Percentiles rank a stretch among this genome's conserved stretches.
Conservation (phyloP, 768 basidiomycete species). For the Boletus subcaerulescens region DNA sequence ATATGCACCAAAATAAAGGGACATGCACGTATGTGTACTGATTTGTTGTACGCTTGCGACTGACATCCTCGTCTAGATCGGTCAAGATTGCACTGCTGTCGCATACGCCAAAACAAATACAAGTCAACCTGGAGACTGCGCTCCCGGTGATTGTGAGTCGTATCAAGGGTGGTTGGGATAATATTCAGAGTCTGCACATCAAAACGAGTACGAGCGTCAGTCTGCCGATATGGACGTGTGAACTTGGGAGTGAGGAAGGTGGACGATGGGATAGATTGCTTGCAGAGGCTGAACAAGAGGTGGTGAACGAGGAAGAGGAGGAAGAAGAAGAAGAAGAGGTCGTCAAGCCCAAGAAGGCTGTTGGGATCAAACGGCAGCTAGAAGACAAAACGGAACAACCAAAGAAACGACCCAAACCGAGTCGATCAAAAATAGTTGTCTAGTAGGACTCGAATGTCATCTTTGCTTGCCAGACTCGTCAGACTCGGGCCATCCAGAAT, state of each 20-base stretch:
- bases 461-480: constrained; percentile 5
- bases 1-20: constrained; percentile 93
- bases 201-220: constrained; percentile 83
- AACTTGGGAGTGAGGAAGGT: constrained; percentile 49
- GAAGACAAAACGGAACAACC: constrained; percentile 10
- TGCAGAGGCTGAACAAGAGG: constrained; percentile 9
- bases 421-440: too few relatives aligned
- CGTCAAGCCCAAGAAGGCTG: not conserved
- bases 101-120: constrained; percentile 68
- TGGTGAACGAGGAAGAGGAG: not conserved
- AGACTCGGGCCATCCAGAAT: not conserved
- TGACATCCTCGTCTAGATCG: constrained; percentile 46
- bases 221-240: constrained; percentile 89
- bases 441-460: not conserved
- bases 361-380: constrained; percentile 12
- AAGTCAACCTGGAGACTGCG: constrained; percentile 74
- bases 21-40: constrained; percentile 75
- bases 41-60: not conserved
- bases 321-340: not conserved
- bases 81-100: constrained; percentile 78
- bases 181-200: constrained; percentile 84
- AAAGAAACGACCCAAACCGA: constrained; percentile 14
- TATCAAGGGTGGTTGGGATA: constrained; percentile 84
- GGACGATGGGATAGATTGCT: constrained; percentile 32
- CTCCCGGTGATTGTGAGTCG: constrained; percentile 70